Evolutionary conservation across 2,329 filamentous ascomycete genomes (phyloP), one percentile per base, ranked within the genome.

Genomic region (Sarocladiaceae sp.): DNA sequence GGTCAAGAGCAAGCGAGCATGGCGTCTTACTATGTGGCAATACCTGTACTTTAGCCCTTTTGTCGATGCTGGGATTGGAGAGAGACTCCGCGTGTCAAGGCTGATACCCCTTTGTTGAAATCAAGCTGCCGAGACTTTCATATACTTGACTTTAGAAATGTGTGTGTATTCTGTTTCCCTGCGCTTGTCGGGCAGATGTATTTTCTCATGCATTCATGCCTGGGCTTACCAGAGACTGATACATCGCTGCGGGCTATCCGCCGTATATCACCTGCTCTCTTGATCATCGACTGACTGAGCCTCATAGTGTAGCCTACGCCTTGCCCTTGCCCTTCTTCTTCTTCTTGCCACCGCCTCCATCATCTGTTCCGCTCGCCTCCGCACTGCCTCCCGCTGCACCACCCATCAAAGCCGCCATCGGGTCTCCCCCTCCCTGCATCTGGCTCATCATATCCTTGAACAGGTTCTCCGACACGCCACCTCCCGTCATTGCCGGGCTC

Each of bases 401-500:
- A 6, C 61, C 66, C 65, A 68, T 68, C 45, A 68, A 49, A 29
- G 66, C 68, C 6, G 62, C 57, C 68, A 71, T 70, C 6, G 64
- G 66, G 32, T 73, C 70, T 0, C 66, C 72, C 2, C 65, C 67
- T 3, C 64, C 63, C 57, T 74, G 71, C 88, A 97, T 95, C 69
- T 94, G 88, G 58, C 82, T 83, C 90, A 97, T 95, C 74, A 96
- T 95, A 54, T 96, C 90, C 70, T 93, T 88, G 58, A 97, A 82
- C 49, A 96, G 80, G 59, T 97, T 95, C 64, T 98, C 93, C 50
- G 82, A 90, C 10, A 97, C 88, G 27, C 93, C 93, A 10, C 93
- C 93, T 7, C 93, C 93, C 44, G 86, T 93, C 66, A 97, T 77
- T 15, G 89, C 93, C 1, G 90, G 82, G 50, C 86, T 94, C 58